A percentile compares a stretch with the other conserved stretches of the same genome.
These are phyloP conservation scores for Gossypium sturtianum DNA, from an alignment of 345 rosid genomes.

Conservation along the genomic window DNA sequence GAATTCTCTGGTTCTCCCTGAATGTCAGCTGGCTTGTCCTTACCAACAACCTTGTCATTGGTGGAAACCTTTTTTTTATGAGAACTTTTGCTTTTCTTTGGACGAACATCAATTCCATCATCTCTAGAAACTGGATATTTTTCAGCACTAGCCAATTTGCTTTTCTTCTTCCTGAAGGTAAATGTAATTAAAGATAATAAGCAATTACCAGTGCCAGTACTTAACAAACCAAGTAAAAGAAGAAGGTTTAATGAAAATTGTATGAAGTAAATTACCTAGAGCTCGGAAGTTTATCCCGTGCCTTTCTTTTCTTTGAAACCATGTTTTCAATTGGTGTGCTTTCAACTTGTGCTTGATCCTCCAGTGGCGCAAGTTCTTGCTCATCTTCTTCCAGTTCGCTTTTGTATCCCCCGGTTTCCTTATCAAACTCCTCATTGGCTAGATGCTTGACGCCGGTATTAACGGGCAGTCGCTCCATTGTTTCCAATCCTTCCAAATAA, in stretches of 20 bases:
- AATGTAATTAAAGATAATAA: not conserved
- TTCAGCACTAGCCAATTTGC: slow-evolving; percentile 39
- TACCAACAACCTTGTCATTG: slow-evolving; percentile 21
- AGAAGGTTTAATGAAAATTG: not conserved
- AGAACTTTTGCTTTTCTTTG: slow-evolving; percentile 26
- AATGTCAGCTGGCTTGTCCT: slow-evolving; percentile 21
- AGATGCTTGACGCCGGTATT: slow-evolving; percentile 39
- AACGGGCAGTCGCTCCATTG: slow-evolving; percentile 31
- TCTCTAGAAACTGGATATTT: slow-evolving; percentile 24
- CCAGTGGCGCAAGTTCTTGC: slow-evolving; percentile 17
- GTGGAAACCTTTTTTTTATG: not conserved
- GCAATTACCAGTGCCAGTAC: not conserved
- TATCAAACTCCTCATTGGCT: slow-evolving; percentile 59
- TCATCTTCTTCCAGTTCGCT: slow-evolving; percentile 59
- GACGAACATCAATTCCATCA: slow-evolving; percentile 15
- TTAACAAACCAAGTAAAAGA: not conserved
- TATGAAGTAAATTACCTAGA: slow-evolving; percentile 47
- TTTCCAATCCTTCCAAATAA: slow-evolving; percentile 29
- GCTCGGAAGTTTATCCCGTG: slow-evolving; percentile 43
- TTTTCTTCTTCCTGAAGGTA: slow-evolving; percentile 61
- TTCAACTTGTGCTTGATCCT: slow-evolving; percentile 24
- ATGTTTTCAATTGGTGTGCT: slow-evolving; percentile 23
- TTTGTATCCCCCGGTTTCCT: slow-evolving; percentile 55
- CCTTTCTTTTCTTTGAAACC: slow-evolving; percentile 69
- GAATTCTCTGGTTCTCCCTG: slow-evolving; percentile 20